Percentiles rank a stretch among this genome's conserved stretches.
These are phyloP conservation scores for Chimonanthus praecox DNA, from an alignment of 164 flowering plant species.

Conservation along the genomic window DNA sequence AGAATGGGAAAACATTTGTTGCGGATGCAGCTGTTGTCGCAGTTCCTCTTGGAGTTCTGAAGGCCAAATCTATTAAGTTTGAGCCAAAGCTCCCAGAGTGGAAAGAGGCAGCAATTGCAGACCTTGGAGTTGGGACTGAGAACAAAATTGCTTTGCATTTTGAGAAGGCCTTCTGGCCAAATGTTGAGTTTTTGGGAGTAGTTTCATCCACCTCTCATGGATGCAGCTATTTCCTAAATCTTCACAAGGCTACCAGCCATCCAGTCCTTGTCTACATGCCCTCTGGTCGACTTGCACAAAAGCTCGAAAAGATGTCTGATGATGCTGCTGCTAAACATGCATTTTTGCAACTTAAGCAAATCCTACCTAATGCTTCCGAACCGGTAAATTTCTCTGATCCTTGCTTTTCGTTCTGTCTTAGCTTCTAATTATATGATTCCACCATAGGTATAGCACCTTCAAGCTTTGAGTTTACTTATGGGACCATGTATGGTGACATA, in stretches of 20 bases:
- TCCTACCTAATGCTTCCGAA: constrained; percentile 78
- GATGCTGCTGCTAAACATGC: constrained; percentile 91
- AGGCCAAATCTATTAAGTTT: constrained; percentile 52
- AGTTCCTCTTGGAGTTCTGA: constrained; percentile 83
- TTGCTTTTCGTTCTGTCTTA: background rate
- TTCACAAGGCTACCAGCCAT: constrained; percentile 93
- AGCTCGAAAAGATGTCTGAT: constrained; percentile 89
- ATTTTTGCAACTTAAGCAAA: constrained; percentile 63
- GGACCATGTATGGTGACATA: background rate
- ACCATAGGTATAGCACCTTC: no score
- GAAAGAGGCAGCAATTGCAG: constrained; percentile 80
- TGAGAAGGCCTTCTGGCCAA: constrained; percentile 91
- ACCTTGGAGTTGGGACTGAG: constrained; percentile 84
- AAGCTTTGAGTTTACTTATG: no score
- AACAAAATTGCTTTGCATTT: constrained; percentile 86
- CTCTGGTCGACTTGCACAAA: constrained; percentile 78
- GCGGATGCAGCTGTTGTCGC: constrained; percentile 89
- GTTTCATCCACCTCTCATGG: constrained; percentile 77
- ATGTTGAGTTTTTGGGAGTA: constrained; percentile 92
- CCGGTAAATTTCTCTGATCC: constrained; percentile 44
- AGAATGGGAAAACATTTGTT: constrained; percentile 61
- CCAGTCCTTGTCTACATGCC: constrained; percentile 96
- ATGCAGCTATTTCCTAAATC: constrained; percentile 94
- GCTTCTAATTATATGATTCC: background rate
- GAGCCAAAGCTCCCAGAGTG: constrained; percentile 90